Percentiles rank a stretch among this genome's conserved stretches.
phyloP scores from a whole-genome alignment of 331 rosid species.

The Pyrus hybrid region DNA sequence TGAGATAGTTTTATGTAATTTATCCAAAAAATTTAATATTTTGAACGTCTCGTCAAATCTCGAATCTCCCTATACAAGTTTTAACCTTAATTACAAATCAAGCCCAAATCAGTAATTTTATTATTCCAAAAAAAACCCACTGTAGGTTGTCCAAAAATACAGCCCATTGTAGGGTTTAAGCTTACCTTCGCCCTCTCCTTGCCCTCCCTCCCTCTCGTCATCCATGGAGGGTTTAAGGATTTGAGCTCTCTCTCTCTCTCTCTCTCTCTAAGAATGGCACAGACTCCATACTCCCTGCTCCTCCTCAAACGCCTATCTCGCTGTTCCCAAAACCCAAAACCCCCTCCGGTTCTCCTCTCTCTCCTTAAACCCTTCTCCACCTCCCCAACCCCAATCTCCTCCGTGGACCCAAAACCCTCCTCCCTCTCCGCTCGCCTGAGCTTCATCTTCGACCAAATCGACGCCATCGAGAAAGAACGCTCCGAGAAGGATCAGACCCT shows the following conservation, averaged over 20 bases:
- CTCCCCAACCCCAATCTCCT: conserved; percentile 21
- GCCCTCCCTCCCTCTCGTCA: background rate
- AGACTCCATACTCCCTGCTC: conserved; percentile 52
- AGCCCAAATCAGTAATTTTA: background rate
- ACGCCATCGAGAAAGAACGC: conserved; percentile 76
- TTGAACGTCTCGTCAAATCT: too few relatives aligned
- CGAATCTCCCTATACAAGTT: too few relatives aligned
- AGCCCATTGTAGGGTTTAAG: conserved; percentile 43
- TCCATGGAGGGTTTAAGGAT: conserved; percentile 13
- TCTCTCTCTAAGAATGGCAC: conserved; percentile 30
- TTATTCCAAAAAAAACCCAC: background rate
- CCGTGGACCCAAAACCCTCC: conserved; percentile 40
- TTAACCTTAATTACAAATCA: too few relatives aligned
- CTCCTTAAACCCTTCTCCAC: conserved; percentile 43
- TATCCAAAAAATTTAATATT: too few relatives aligned
- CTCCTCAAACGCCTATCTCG: conserved; percentile 50
- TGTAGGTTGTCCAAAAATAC: background rate
- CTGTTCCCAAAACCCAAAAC: conserved; percentile 25
- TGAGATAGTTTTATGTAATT: too few relatives aligned
- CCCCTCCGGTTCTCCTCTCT: conserved; percentile 8
- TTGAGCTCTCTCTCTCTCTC: background rate
- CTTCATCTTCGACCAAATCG: conserved; percentile 92
- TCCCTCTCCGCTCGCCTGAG: conserved; percentile 79
- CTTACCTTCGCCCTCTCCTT: background rate
- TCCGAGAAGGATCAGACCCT: conserved; percentile 78